Conservation (phyloP, 2,329 filamentous ascomycete species). For the Elsinoe ampelina region DNA sequence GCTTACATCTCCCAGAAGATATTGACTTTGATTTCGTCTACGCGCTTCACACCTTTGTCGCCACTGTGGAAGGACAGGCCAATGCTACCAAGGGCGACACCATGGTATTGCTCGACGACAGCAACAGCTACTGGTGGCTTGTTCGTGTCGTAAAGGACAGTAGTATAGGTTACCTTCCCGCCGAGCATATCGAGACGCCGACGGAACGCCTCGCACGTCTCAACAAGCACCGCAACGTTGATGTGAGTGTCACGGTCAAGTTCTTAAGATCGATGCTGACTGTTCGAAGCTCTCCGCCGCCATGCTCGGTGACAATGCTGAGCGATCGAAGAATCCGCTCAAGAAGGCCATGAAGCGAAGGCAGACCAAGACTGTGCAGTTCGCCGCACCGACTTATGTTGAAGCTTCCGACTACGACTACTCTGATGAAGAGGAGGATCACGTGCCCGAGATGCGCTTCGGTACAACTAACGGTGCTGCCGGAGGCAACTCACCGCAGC, state of each 20-base stretch:
- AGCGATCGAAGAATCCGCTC: conserved; percentile 73
- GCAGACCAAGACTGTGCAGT: conserved; percentile 79
- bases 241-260: conserved; percentile 50
- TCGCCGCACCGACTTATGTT: conserved; percentile 74
- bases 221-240: conserved; percentile 97
- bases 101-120: conserved; percentile 96
- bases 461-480: conserved; percentile 19
- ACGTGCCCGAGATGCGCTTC: conserved; percentile 18
- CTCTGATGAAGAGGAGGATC: conserved; percentile 52
- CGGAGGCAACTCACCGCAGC: conserved; percentile 15
- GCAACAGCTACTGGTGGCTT: conserved; percentile 99
- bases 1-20: conserved; percentile 60
- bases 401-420: conserved; percentile 83
- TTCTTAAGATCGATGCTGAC: conserved; percentile 18
- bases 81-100: conserved; percentile 98
- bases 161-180: conserved; percentile 89
- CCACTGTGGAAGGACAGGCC: conserved; percentile 94
- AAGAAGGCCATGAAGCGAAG: conserved; percentile 74
- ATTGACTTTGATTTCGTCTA: conserved; percentile 99
- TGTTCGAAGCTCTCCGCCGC: conserved; percentile 52
- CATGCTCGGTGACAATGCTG: conserved; percentile 62
- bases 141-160: conserved; percentile 95
- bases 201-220: conserved; percentile 86
- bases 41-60: conserved; percentile 92
- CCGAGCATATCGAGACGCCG: conserved; percentile 96